Percentiles rank a stretch among this genome's conserved stretches.
These are phyloP conservation scores for Kalanchoe fedtschenkoi DNA, from an alignment of 164 flowering plant genomes.

Conservation along the genomic window DNA sequence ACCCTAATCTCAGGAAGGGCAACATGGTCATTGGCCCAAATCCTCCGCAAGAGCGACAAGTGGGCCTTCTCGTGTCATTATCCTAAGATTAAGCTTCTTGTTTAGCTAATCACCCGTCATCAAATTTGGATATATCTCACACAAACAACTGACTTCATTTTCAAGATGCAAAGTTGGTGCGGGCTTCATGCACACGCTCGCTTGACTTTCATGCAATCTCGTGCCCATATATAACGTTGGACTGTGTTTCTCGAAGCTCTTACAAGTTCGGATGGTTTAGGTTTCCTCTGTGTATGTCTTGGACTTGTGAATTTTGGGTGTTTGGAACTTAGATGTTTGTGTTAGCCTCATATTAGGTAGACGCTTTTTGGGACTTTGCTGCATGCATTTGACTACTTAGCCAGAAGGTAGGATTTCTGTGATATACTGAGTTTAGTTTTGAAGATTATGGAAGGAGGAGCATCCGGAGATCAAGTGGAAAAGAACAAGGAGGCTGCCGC, in stretches of 20 bases:
- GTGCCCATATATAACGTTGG: not conserved
- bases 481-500: constrained; percentile 15
- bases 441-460: not conserved
- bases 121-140: constrained; percentile 1
- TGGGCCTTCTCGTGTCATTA: constrained; percentile 3
- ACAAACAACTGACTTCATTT: constrained; percentile 2
- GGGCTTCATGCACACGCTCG: constrained; percentile 43
- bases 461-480: constrained; percentile 16
- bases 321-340: constrained; percentile 3
- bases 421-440: not conserved
- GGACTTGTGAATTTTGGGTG: not conserved
- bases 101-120: constrained; percentile 1
- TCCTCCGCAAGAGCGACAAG: not conserved
- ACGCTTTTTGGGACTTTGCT: constrained; percentile 3
- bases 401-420: not conserved
- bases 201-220: constrained; percentile 9
- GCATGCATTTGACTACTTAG: not conserved
- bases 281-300: not conserved
- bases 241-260: not conserved
- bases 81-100: constrained; percentile 5
- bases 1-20: not conserved
- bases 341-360: not conserved
- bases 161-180: constrained; percentile 42
- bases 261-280: not conserved
- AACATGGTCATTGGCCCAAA: not conserved